Evolutionary conservation across 1,139 yeast genomes (phyloP), one percentile per base, ranked within the genome.

Genomic region (Diutina mesorugosa): DNA sequence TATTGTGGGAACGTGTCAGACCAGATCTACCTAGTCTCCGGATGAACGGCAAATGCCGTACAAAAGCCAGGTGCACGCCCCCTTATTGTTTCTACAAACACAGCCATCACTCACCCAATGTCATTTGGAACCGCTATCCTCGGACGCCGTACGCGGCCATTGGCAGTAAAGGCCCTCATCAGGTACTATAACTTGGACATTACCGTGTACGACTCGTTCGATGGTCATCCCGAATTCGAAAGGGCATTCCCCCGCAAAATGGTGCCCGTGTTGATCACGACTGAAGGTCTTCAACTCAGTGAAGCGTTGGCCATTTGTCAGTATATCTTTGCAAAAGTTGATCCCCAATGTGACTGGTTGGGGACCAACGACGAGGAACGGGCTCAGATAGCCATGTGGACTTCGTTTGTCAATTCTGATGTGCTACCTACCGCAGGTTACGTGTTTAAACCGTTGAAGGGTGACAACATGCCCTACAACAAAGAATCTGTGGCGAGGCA

Each of bases 371-470:
- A 80, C 62, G 78, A 78, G 66, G 88, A 87, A 66, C 80, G 83
- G 70, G 90, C 91, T 62, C 77, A 78, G 67, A 77, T 90, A 66
- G 71, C 90, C 65, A 83, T 78, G 72, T 91, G 96, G 95, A 68
- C 85, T 69, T 89, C 97, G n/a, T 75, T 88, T 62, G 78, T 83
- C 69, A 90, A 87, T 79, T 70, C 81, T 64, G 97, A 90, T 66
- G 67, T 87, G 61, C 68, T 86, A 67, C 66, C 73, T 55, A 64
- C 73, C 59, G 85, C 56, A 41, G 66, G 69, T 58, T 65, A 61
- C 56, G 63, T 68, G 56, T 71, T 74, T 65, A 62, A 63, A 57
- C 73, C 77, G 58, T 62, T 76, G 61, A 61, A 58, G 51, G 79
- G 79, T 62, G 63, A 58, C 56, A 18, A 18, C 26, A 60, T 57